These are phyloP conservation scores for Hyaloscypha hepaticicola DNA, from an alignment of 495 filamentous ascomycete genomes.

Conservation along the genomic window DNA sequence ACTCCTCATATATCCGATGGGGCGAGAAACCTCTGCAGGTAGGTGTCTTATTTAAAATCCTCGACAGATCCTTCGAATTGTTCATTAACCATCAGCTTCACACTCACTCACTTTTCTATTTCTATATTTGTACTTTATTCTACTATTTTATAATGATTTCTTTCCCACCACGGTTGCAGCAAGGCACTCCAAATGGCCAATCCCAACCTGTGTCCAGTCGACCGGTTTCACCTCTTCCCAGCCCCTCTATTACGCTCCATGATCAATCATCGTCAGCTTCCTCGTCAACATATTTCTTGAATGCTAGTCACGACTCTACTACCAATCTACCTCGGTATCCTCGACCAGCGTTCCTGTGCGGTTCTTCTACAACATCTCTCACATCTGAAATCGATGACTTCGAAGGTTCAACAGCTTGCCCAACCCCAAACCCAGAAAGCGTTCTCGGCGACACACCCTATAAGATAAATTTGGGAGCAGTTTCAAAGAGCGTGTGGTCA, in stretches of 20 bases:
- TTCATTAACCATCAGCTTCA: not conserved
- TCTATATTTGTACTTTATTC: not conserved
- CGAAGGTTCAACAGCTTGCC: conserved; percentile 5
- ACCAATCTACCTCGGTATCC: conserved; percentile 10
- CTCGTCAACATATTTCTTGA: not conserved
- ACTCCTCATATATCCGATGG: too few species aligned
- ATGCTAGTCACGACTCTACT: conserved; percentile 4
- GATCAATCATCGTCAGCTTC: not conserved
- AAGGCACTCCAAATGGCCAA: not conserved
- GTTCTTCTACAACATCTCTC: conserved; percentile 3
- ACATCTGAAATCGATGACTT: conserved; percentile 3
- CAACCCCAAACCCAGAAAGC: conserved; percentile 3
- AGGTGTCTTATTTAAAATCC: too few species aligned
- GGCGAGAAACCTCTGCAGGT: too few species aligned
- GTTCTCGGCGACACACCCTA: not conserved
- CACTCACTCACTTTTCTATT: not conserved
- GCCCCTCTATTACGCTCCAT: not conserved
- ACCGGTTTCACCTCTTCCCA: not conserved
- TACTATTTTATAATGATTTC: not conserved
- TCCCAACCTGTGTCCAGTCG: not conserved
- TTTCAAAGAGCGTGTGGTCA: conserved; percentile 9
- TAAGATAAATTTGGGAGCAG: not conserved
- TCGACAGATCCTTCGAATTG: too few species aligned
- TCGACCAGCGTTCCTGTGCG: not conserved
- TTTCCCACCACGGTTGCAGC: not conserved